Evolutionary conservation across 306 rosid genomes (phyloP).

Genomic region (Rubus idaeus): DNA sequence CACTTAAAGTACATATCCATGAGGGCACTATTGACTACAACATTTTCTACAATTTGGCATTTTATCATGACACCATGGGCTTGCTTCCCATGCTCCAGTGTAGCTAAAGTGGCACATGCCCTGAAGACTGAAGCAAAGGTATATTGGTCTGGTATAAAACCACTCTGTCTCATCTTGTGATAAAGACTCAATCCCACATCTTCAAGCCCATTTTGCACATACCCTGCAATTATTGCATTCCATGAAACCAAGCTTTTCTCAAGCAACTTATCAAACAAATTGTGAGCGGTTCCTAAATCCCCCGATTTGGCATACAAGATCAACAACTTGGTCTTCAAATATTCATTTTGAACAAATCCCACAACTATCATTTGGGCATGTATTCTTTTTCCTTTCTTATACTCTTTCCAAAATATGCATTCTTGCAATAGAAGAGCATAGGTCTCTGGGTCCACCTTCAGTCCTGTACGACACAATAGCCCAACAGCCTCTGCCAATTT

Average conservation of each 20-base stretch:
- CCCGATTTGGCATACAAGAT: slow-evolving; percentile 68
- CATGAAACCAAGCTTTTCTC: slow-evolving; percentile 58
- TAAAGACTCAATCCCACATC: slow-evolving; percentile 56
- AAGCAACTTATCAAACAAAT: slow-evolving; percentile 44
- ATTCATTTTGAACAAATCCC: slow-evolving; percentile 55
- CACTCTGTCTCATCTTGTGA: slow-evolving; percentile 60
- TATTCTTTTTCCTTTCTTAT: slow-evolving; percentile 53
- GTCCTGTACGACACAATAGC: slow-evolving; percentile 48
- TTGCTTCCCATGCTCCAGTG: slow-evolving; percentile 67
- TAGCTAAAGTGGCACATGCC: slow-evolving; percentile 71
- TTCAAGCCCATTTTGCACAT: slow-evolving; percentile 56
- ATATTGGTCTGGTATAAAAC: slow-evolving; percentile 68
- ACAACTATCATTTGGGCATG: slow-evolving; percentile 59
- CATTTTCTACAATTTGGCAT: slow-evolving; percentile 56
- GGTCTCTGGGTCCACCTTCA: slow-evolving; percentile 38
- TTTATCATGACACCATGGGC: slow-evolving; percentile 60
- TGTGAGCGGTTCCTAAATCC: slow-evolving; percentile 47
- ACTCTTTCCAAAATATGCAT: slow-evolving; percentile 63
- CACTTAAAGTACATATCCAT: slow-evolving; percentile 81
- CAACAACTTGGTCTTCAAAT: slow-evolving; percentile 57
- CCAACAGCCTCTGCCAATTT: slow-evolving; percentile 55
- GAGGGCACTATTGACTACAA: slow-evolving; percentile 62
- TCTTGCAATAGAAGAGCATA: slow-evolving; percentile 79
- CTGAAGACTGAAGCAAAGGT: slow-evolving; percentile 73
- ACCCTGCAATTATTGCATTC: slow-evolving; percentile 66